phyloP scores from a whole-genome alignment of 345 rosid species.

The Toxicodendron radicans region DNA sequence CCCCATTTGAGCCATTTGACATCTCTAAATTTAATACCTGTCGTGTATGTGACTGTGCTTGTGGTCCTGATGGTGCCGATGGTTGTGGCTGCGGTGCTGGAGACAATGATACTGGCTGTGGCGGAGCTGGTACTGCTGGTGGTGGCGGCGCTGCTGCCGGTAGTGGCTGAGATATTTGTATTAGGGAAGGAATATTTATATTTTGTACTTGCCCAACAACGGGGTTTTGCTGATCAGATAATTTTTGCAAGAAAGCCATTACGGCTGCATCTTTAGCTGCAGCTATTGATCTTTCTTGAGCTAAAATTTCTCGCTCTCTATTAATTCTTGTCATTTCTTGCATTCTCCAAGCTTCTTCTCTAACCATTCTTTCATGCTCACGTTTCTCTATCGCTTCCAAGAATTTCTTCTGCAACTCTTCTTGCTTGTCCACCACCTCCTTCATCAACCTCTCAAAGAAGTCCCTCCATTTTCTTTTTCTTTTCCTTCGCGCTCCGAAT shows the following conservation, averaged over 20 bases:
- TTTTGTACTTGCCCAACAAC: not conserved
- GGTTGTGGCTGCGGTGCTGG: constrained; percentile 8
- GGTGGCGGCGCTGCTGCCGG: not conserved
- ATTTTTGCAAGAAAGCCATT: constrained; percentile 45
- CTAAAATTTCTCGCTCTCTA: constrained; percentile 43
- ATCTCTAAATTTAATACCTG: not conserved
- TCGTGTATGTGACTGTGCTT: not conserved
- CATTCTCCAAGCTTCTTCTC: constrained; percentile 51
- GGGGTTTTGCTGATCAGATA: constrained; percentile 37
- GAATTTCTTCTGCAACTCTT: constrained; percentile 48
- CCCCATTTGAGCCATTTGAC: constrained; percentile 24
- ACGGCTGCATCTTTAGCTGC: constrained; percentile 48
- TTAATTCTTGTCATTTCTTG: constrained; percentile 49
- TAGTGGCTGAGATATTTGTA: not conserved
- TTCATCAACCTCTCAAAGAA: constrained; percentile 46
- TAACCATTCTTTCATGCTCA: constrained; percentile 36
- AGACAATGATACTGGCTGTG: constrained; percentile 8
- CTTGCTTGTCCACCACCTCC: constrained; percentile 46
- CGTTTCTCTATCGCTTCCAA: constrained; percentile 43
- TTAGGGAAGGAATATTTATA: not conserved
- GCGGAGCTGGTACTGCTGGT: not conserved
- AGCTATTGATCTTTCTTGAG: constrained; percentile 43
- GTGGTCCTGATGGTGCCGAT: constrained; percentile 1
- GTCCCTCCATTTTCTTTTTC: constrained; percentile 71
- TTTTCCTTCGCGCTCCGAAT: constrained; percentile 32